Evolutionary conservation across 2,329 filamentous ascomycete species (phyloP), one percentile per base, ranked within the genome.

Genomic region (Cordyceps javanica): DNA sequence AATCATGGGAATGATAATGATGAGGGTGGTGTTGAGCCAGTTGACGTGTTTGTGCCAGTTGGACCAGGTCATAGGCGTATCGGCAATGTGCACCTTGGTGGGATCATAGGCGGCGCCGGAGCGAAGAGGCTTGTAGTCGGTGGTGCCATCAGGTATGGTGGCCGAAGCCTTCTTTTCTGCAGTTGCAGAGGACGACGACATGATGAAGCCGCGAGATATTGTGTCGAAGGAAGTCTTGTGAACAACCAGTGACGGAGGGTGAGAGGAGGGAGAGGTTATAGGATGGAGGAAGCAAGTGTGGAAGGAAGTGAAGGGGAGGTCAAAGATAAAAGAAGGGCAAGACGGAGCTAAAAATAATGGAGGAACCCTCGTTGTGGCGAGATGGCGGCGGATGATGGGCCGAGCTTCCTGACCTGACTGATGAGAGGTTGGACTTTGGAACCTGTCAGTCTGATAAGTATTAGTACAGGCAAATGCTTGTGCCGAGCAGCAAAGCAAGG

Each of bases 31-130:
- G 73, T 96, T 96, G 64, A 96, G 81, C 91, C 91, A 96, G 81
- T 96, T 91, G 78, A 96, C 82, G 70, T 96, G 91, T 77, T 92
- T 88, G 76, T 91, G 86, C 89, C 90, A 94, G 78, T 96, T 96
- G 67, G 80, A 77, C 73, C 79, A 81, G 60, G 90, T 96, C 66
- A 95, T 87, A 59, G 89, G 88, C 62, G 83, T 83, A 63, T 95
- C 91, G 63, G 90, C 85, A 74, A 96, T 94, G 74, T 96, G 91
- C 68, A 87, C 82, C 77, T 95, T 96, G 78, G 87, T 77, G 59
- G 71, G 44, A 60, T 85, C 82, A 63, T 75, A 73, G 68, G 75
- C 77, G 61, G 61, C 62, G 30, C 61, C 60, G 56, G 65, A 62
- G 44, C 78, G 77, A 48, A 78, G 71, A 60, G 79, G 79, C 65